Evolutionary conservation across 305 asterid genomes (phyloP).

Genomic region (Solanum chacoense): DNA sequence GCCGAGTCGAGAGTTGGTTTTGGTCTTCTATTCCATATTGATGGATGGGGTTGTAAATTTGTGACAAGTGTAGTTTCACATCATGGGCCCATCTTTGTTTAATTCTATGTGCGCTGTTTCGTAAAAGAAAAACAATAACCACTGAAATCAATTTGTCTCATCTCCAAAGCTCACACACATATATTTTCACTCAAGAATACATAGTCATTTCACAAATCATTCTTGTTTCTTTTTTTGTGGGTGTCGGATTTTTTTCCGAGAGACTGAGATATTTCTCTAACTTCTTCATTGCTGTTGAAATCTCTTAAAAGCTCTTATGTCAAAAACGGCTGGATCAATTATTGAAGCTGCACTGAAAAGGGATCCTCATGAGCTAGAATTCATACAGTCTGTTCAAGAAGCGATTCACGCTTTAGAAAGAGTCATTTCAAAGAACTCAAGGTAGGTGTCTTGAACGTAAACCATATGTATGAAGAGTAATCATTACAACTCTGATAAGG

Average conservation of each 20-base stretch:
- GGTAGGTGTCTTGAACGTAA: conserved; percentile 28
- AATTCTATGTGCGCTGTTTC: background rate
- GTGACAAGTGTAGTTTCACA: background rate
- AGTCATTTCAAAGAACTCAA: conserved; percentile 89
- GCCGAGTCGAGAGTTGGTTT: background rate
- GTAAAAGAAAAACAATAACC: background rate
- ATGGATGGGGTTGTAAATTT: background rate
- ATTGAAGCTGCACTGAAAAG: conserved; percentile 93
- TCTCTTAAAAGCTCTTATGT: conserved; percentile 72
- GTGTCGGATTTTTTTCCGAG: background rate
- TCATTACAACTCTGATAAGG: background rate
- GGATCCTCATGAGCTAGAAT: conserved; percentile 94
- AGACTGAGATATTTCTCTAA: conserved; percentile 1
- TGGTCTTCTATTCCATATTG: background rate
- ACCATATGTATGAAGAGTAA: background rate
- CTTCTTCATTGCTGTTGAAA: conserved; percentile 23
- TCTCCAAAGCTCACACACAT: background rate
- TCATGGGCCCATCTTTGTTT: background rate
- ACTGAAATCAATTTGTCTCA: background rate
- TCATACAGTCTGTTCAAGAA: conserved; percentile 90
- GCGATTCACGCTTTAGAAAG: conserved; percentile 93
- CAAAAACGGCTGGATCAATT: conserved; percentile 97
- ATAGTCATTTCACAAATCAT: background rate
- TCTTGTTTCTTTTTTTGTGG: background rate
- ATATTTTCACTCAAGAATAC: background rate